These are phyloP conservation scores for Debaryomyces subglobosus DNA, from an alignment of 1,139 yeast species.

Conservation along the genomic window DNA sequence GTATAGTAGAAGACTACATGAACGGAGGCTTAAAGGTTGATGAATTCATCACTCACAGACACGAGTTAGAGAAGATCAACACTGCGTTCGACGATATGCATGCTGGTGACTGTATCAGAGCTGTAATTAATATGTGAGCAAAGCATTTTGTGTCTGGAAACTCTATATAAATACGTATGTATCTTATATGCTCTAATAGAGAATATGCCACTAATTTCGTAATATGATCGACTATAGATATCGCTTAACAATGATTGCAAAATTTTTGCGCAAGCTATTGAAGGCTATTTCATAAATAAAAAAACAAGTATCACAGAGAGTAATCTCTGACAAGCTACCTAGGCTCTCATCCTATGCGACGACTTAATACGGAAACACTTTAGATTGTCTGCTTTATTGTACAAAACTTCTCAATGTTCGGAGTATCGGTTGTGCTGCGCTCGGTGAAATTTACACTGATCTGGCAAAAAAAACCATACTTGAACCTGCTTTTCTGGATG, in stretches of 20 bases:
- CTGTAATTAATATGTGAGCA: slow-evolving; percentile 62
- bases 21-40: slow-evolving; percentile 86
- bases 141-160: neutral
- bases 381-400: neutral
- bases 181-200: neutral
- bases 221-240: neutral
- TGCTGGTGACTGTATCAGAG: slow-evolving; percentile 90
- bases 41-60: slow-evolving; percentile 92
- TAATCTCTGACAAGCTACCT: neutral
- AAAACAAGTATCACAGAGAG: neutral
- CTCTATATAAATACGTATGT: neutral
- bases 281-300: neutral
- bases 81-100: slow-evolving; percentile 95
- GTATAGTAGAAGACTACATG: slow-evolving; percentile 83
- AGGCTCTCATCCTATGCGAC: neutral
- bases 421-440: neutral
- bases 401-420: neutral
- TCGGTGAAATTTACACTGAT: neutral
- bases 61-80: slow-evolving; percentile 75
- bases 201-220: neutral
- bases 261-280: neutral
- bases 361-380: neutral
- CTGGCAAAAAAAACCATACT: neutral
- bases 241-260: neutral
- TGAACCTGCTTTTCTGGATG: neutral